Conservation (phyloP, 1,284 basidiomycete species). For the Hemileia vastatrix region DNA sequence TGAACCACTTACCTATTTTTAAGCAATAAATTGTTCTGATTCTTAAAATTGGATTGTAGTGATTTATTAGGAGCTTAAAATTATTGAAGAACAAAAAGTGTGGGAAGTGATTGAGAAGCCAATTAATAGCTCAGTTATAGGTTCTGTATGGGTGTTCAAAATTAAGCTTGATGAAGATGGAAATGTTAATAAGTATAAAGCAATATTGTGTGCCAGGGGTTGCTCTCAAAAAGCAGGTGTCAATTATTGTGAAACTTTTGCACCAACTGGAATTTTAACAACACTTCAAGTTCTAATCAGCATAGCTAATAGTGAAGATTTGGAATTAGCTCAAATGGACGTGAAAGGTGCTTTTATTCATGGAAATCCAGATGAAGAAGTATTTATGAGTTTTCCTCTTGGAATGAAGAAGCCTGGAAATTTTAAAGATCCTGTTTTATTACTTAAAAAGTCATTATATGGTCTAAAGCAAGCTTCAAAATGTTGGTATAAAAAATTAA, state of each 20-base stretch:
- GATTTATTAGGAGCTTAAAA: conserved; percentile 32
- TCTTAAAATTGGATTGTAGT: too few species aligned
- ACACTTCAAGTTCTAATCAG: conserved; percentile 46
- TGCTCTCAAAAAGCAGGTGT: conserved; percentile 47
- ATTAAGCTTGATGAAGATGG: conserved; percentile 46
- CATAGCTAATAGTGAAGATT: conserved; percentile 42
- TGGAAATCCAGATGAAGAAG: conserved; percentile 46
- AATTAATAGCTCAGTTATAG: too few species aligned
- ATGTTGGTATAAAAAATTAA: too few species aligned
- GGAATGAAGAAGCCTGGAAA: too few species aligned
- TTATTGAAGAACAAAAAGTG: too few species aligned
- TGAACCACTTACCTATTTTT: not conserved
- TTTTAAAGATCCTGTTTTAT: too few species aligned
- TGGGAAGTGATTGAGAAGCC: too few species aligned
- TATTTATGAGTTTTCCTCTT: too few species aligned
- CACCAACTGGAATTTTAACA: conserved; percentile 45
- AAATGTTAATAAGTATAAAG: conserved; percentile 44
- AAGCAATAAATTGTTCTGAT: not conserved
- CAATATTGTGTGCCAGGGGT: conserved; percentile 47
- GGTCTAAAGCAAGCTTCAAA: too few species aligned
- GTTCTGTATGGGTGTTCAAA: conserved; percentile 48
- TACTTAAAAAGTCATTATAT: too few species aligned
- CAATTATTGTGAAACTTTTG: conserved; percentile 48
- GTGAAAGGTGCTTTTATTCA: conserved; percentile 48
- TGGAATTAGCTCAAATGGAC: conserved; percentile 47